phyloP scores from a whole-genome alignment of 768 basidiomycete species.

The Trametes maxima region DNA sequence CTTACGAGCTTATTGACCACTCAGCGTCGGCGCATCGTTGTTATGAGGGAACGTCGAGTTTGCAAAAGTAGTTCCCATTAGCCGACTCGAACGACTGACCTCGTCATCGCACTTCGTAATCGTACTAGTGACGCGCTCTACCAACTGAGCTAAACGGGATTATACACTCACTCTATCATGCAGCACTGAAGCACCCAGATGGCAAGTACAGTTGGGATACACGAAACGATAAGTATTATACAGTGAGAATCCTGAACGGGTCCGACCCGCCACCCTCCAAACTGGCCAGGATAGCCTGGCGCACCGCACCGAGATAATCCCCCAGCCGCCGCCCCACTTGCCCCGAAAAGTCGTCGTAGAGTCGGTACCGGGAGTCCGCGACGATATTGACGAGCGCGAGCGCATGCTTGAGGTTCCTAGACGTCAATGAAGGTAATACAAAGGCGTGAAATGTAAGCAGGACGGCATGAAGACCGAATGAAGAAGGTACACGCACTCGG shows the following conservation, averaged over 20 bases:
- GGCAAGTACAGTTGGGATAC: neutral
- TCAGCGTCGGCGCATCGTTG: neutral
- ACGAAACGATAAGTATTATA: neutral
- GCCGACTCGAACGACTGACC: conserved; percentile 66
- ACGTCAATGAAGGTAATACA: neutral
- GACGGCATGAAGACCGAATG: neutral
- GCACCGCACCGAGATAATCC: conserved; percentile 75
- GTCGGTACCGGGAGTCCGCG: conserved; percentile 81
- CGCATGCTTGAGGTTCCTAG: conserved; percentile 74
- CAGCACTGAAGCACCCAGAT: neutral
- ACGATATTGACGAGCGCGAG: conserved; percentile 82
- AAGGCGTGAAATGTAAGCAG: neutral
- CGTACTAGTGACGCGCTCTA: conserved; percentile 71
- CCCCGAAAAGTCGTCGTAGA: conserved; percentile 84
- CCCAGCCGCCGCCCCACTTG: conserved; percentile 61
- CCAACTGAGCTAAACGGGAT: conserved; percentile 42
- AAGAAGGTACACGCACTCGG: conserved; percentile 52
- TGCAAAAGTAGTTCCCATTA: conserved; percentile 17
- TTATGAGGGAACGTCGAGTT: too few relatives aligned
- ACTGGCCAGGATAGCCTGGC: conserved; percentile 69
- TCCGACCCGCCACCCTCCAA: conserved; percentile 78
- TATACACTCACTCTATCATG: neutral
- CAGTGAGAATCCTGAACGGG: conserved; percentile 55
- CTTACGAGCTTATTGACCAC: too few relatives aligned
- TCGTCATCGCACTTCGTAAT: conserved; percentile 45